A percentile compares a stretch with the other conserved stretches of the same genome.
These are phyloP conservation scores for Coniella vitis DNA, from an alignment of 2,329 filamentous ascomycete species.

Conservation along the genomic window DNA sequence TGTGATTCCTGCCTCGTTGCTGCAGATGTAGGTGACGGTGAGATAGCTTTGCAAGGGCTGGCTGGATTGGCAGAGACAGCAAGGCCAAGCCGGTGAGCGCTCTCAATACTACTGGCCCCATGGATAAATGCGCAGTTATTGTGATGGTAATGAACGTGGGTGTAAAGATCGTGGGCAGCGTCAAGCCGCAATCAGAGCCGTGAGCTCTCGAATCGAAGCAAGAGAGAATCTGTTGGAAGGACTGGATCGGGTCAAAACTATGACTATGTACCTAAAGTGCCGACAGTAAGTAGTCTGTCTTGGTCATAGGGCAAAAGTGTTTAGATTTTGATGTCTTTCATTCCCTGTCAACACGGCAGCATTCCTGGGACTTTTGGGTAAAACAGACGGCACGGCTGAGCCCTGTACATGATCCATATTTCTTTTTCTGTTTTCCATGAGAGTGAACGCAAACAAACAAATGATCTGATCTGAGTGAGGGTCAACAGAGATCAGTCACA, in stretches of 20 bases:
- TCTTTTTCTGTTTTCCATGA: no score
- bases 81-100: constrained; percentile 43
- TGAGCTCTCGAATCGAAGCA: background rate
- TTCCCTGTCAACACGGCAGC: constrained; percentile 5
- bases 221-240: background rate
- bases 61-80: constrained; percentile 37
- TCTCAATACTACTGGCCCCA: constrained; percentile 48
- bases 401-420: background rate
- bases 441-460: no score
- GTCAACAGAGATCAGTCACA: no score
- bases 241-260: background rate
- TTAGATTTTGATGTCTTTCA: constrained; percentile 6
- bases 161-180: constrained; percentile 16
- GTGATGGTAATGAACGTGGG: constrained; percentile 8
- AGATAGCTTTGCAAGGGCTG: constrained; percentile 30
- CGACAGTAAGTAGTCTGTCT: constrained; percentile 5
- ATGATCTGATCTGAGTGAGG: no score
- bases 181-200: constrained; percentile 9
- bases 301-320: constrained; percentile 1
- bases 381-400: background rate
- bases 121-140: constrained; percentile 26
- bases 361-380: constrained; percentile 11
- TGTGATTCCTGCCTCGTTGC: constrained; percentile 25
- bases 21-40: constrained; percentile 31
- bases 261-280: background rate